Evolutionary conservation across 2,329 filamentous ascomycete genomes (phyloP), one percentile per base, ranked within the genome.

Genomic region (Gremmenia infestans): DNA sequence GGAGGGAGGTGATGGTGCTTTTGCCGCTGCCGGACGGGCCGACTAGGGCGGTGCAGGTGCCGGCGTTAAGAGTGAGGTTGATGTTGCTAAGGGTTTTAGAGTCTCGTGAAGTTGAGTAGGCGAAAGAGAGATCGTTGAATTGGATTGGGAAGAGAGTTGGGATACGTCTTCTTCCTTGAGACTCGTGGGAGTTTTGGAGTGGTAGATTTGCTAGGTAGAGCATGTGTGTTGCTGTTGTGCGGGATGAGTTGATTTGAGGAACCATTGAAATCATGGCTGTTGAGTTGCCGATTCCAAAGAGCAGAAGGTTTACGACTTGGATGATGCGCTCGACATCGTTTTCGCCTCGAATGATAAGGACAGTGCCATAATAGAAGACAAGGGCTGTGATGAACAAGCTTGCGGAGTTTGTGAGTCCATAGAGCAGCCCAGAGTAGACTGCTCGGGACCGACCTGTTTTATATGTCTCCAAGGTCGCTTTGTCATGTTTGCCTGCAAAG

Each of bases 11-110:
- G 37, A 97, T 78, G 0, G 93, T 97, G 14, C 88, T 92, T 73
- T 99, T 97, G 1, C 94, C 93, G n/a, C 87, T 89, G 0, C 94
- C 93, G 0, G 91, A 96, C 0, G 81, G 74, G 1, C 93, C 92
- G 2, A 95, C 91, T 19, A 97, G 83, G 2, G 89, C 91, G 0
- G 86, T 86, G 62, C 83, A 88, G 4, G 81, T 83, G 22, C 86
- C 84, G 0, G 79, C 71, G 1, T 76, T 68, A 51, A 97, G 81
- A 0, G 72, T 74, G 7, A 96, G 74, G n/a, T 77, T 83, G n/a
- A 96, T 70, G 22, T 81, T 74, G 9, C 77, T 76, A 2, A 97
- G 75, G 0, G 90, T 81, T 0, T 69, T 67, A 0, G 74, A 74
- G 1, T 74, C 70, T 0, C 78, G 77, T 0, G 79, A 76, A 2